These are phyloP conservation scores for Cucurbita ficifolia DNA, from an alignment of 306 rosid genomes.

Conservation along the genomic window DNA sequence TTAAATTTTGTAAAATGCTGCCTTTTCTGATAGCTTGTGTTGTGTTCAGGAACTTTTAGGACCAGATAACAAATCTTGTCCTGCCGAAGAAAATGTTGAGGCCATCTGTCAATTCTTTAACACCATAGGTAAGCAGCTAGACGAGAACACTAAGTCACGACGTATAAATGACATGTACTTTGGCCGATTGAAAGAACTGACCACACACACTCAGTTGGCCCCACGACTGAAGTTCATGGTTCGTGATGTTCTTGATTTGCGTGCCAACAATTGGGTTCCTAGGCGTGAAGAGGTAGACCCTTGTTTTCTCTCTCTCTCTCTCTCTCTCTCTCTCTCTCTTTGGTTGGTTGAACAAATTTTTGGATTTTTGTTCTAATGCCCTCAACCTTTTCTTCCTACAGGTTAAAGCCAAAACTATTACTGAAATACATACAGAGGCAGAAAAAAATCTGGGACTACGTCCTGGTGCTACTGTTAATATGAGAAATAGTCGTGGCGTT, in stretches of 20 bases:
- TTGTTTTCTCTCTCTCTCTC: not conserved
- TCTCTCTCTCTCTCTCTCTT: not conserved
- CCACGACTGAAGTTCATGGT: constrained; percentile 83
- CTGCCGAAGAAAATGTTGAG: constrained; percentile 96
- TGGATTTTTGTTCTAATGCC: not conserved
- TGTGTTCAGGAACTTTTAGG: constrained; percentile 83
- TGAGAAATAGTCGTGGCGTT: constrained; percentile 40
- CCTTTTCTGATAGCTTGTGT: not conserved
- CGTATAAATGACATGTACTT: constrained; percentile 73
- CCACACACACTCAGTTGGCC: constrained; percentile 55
- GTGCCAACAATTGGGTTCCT: constrained; percentile 81
- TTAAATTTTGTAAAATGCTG: not conserved
- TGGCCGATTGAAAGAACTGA: constrained; percentile 57
- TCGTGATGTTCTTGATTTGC: constrained; percentile 71
- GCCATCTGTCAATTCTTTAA: constrained; percentile 86
- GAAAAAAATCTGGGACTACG: constrained; percentile 93
- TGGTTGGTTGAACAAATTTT: not conserved
- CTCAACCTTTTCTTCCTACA: constrained; percentile 11
- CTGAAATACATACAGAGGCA: constrained; percentile 90
- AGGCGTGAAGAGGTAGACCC: constrained; percentile 86
- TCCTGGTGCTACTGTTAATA: constrained; percentile 89
- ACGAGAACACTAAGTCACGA: constrained; percentile 56
- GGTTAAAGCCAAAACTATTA: constrained; percentile 90
- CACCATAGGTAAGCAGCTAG: constrained; percentile 99
- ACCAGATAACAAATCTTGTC: constrained; percentile 57